phyloP scores from a whole-genome alignment of 2,329 filamentous ascomycete species.

The Trichothecium roseum region DNA sequence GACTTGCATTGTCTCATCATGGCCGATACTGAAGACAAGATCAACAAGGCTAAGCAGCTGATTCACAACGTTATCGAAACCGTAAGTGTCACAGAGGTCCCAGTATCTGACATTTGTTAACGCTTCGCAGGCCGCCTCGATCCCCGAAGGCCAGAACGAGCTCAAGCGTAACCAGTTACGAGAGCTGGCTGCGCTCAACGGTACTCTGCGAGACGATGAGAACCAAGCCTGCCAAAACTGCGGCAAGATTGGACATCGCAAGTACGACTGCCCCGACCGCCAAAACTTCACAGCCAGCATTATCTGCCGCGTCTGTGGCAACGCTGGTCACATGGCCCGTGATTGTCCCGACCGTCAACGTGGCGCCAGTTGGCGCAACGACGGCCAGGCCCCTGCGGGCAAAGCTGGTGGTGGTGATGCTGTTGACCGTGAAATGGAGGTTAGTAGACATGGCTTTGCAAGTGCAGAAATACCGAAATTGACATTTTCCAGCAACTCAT shows the following conservation, averaged over 20 bases:
- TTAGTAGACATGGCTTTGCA: conserved; percentile 32
- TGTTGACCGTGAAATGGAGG: conserved; percentile 90
- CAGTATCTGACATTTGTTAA: not conserved
- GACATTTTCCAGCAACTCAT: conserved; percentile 68
- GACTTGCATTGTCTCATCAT: conserved; percentile 98
- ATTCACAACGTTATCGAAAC: conserved; percentile 99
- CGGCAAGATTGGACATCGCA: conserved; percentile 96
- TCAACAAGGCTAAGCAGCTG: conserved; percentile 96
- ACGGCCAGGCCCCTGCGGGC: conserved; percentile 48
- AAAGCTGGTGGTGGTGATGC: conserved; percentile 69
- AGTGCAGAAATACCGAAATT: conserved; percentile 18
- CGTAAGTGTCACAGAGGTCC: conserved; percentile 60
- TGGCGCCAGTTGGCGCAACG: conserved; percentile 86
- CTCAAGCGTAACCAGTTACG: conserved; percentile 97
- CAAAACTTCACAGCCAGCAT: conserved; percentile 99
- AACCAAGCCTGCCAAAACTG: conserved; percentile 99
- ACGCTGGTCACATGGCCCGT: conserved; percentile 94
- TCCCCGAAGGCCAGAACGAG: conserved; percentile 97
- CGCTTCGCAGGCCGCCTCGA: conserved; percentile 77
- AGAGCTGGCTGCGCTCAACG: conserved; percentile 95
- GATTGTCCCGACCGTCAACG: conserved; percentile 93
- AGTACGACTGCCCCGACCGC: conserved; percentile 96
- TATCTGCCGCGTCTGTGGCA: conserved; percentile 96
- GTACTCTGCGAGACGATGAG: conserved; percentile 96
- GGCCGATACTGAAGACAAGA: conserved; percentile 98